Evolutionary conservation across 768 basidiomycete genomes (phyloP), one percentile per base, ranked within the genome.

Genomic region (Hygrophorus russula): DNA sequence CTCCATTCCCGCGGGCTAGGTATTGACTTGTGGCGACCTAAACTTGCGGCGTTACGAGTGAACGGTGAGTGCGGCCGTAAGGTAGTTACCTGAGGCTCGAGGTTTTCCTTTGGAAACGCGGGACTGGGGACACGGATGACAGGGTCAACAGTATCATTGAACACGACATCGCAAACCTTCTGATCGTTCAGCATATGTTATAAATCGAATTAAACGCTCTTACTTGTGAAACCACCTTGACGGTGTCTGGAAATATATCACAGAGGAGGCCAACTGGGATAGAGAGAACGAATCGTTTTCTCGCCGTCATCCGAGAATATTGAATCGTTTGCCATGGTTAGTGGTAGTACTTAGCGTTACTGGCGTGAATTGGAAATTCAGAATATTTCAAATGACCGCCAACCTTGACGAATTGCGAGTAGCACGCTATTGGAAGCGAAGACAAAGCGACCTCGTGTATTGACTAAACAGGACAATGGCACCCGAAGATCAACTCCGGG

Each of bases 151-250:
- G 31, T 12, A 17, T 42, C 32, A 4, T 30, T 15, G n/a, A 27
- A 27, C 15, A 44, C 20, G 17, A 52, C 33, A 9, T 51, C 44
- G 37, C 50, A 50, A 3, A 52, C 41, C 51, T 52, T 8, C 5
- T 39, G n/a, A 28, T 36, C 1, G 34, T 11, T 28, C 15, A 17
- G n/a, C 15, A 36, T 18, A 5, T 7, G 7, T 15, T 18, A 17
- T 39, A 18, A 11, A 36, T 19, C 13, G 6, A 13, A 33, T 10
- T 17, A 11, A 15, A 10, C 12, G 13, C 9, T 41, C 24, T 20
- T 14, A 49, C 44, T 52, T 52, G 49, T 52, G 49, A 33, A 52
- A 7, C 51, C 49, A 15, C 51, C 51, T 46, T 50, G 44, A 50
- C 20, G 28, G 15, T 5, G 28, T 27, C 11, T 38, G 8, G 2